These are phyloP conservation scores for Chionographis japonica DNA, from an alignment of 106 monocot species.

Conservation along the genomic window DNA sequence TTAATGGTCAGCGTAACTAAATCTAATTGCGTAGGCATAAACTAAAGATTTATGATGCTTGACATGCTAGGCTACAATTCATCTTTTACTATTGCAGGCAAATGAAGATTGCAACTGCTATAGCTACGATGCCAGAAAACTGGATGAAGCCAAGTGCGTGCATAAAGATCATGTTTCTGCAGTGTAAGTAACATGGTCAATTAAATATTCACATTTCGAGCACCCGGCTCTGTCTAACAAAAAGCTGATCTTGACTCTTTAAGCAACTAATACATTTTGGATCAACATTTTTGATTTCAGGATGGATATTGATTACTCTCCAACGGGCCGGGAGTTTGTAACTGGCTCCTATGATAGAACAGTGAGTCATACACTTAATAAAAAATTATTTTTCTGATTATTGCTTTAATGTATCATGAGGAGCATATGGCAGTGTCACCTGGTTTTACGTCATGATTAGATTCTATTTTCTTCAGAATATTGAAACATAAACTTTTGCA, in stretches of 20 bases:
- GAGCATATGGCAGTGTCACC: no score
- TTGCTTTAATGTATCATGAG: no score
- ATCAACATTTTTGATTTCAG: conserved; percentile 33
- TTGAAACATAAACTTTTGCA: conserved; percentile 22
- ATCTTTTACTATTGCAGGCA: conserved; percentile 44
- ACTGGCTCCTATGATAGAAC: conserved; percentile 99
- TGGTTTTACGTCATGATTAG: no score
- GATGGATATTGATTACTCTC: conserved; percentile 99
- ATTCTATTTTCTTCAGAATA: neutral
- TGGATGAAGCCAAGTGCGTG: conserved; percentile 89
- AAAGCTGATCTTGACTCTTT: neutral
- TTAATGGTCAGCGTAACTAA: neutral
- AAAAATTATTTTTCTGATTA: neutral
- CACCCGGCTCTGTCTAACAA: neutral
- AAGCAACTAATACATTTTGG: conserved; percentile 1
- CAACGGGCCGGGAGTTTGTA: conserved; percentile 96
- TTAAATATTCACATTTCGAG: no score
- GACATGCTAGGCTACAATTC: neutral
- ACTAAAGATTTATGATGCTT: neutral
- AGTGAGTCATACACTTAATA: conserved; percentile 30
- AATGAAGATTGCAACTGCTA: conserved; percentile 99
- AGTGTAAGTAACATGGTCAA: conserved; percentile 56
- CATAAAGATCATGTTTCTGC: conserved; percentile 96
- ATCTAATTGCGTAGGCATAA: neutral
- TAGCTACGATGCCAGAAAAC: conserved; percentile 87